Base-by-base conservation (phyloP, 345 rosid species). In the Citrus reticulata region DNA sequence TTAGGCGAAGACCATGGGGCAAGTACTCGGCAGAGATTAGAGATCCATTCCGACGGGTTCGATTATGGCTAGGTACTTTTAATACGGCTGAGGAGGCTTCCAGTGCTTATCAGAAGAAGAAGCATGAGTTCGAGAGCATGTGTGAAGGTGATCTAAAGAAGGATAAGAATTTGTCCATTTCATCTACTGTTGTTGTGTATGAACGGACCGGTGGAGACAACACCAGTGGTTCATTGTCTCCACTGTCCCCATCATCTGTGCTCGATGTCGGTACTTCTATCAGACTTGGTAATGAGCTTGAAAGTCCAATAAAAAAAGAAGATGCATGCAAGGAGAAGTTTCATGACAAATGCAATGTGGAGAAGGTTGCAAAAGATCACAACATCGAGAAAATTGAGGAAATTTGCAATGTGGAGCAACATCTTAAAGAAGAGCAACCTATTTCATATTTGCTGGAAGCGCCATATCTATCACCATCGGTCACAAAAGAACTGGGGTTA, bases 61-160 rank as follows among this genome's bases (percentile, higher is more conserved):
- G 90, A 8, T 9, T 85, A 30, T 90, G 93, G 90, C 93, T 90
- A 17, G 93, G 91, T 34, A 90, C 91, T 37, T 87, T 51, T 29
- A 2, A n/a, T 4, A 88, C 89, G 5, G 90, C 84, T 5, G 89
- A 88, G 67, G 91, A 90, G 76, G 91, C 91, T 66, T 81, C 90
- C 14, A 73, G 79, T 25, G 90, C 87, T 72, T 85, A 88, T 66
- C 75, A 63, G 81, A 74, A 57, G 27, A 88, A 87, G 84, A 87
- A 83, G 73, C 75, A 64, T 0, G 90, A 90, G 83, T 84, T 85
- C 37, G 86, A 87, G 9, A 68, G 10, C 10, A 71, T 10, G 68
- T 32, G 77, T 34, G 73, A 10, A 63, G 49, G 77, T 34, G 73
- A 10, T 17, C 51, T 30, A n/a, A 73, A 78, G 72, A 80, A 70